Evolutionary conservation across 495 filamentous ascomycete species (phyloP), one percentile per base, ranked within the genome.

Genomic region (Penicillium paxilli): DNA sequence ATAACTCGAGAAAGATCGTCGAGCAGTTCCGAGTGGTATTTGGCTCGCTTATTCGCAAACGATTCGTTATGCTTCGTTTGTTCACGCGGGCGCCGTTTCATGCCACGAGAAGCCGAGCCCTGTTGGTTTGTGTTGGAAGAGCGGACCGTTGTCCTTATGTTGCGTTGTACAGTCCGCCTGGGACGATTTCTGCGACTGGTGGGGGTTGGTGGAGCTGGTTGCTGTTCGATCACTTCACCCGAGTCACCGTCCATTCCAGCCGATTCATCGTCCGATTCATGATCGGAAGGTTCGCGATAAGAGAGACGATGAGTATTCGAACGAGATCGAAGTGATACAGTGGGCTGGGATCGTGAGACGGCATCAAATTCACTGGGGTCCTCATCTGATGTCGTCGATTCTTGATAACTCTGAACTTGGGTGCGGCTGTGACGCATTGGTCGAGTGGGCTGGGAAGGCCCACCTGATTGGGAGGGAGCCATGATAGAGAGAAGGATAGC

Each of bases 381-480:
- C 3, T 72, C 69, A 12, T 67, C 64, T 2, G 71, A 68, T 14
- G 64, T 62, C 40, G 65, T 70, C 11, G 73, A 71, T 62, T 78
- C 75, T 21, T 74, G 61, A 47, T 78, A 78, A 24, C 71, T 72
- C 30, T 64, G 45, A 17, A 77, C 67, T 41, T 60, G 62, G 2
- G 66, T 70, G 52, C 75, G 73, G 57, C 58, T 72, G 17, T 65
- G 67, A 21, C 75, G 73, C 32, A 74, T 47, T n/a, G 75, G 72
- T 8, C 67, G 67, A 44, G 68, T 63, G 22, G 52, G 49, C 30
- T 50, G 67, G 24, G 56, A 25, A 12, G 47, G 57, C 23, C 46
- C 47, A 59, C 28, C 17, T 23, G 63, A 50, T n/a, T 62, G 65
- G 2, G 59, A 55, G 19, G 62, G 49, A 26, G 68, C 63, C 70